Evolutionary conservation across 495 filamentous ascomycete species (phyloP), one percentile per base, ranked within the genome.

Genomic region (Glonium stellatum): DNA sequence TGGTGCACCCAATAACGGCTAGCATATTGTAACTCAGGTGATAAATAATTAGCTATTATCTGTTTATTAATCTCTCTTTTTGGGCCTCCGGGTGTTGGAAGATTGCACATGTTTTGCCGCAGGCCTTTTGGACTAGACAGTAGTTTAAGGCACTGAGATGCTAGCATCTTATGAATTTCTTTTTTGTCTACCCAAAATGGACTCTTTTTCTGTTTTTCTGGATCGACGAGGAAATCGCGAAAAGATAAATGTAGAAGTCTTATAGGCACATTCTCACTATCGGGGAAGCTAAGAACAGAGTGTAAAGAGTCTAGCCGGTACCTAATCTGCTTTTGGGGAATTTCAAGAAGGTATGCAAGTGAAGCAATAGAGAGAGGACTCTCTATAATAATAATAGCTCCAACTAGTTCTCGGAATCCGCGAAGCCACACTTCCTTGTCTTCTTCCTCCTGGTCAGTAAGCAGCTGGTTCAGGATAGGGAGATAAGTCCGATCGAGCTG

Each of bases 1-100:
- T 83, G 78, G 53, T 74, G 49, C 44, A 75, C 67, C 79, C 75
- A 82, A 56, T 78, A 79, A 10, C 67, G 72, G 67, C 78, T 81
- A 12, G 75, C 67, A 60, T 80, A 79, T 56, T 71, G 68, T 3
- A 78, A 27, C 23, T 72, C 70, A 12, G 67, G 13, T 34, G 70
- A 64, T 11, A 79, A 57, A 76, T 78, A 10, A 64, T 71, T 68
- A 70, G 67, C 78, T 80, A 12, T 75, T 65, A 57, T 80, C 78
- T 57, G 69, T 65, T 5, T 76, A 27, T 35, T 71, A 68, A 12
- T 64, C 9, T 41, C 68, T 63, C 11, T 50, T 25, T 54, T 37
- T 15, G 54, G 48, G 39, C 50, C 65, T 37, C 74, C 69, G 22
- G 67, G 59, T n/a, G n/a, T n/a, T 27, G 36, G 47, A 0, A 77